A percentile compares a stretch with the other conserved stretches of the same genome.
Evolutionary conservation across 768 basidiomycete genomes (phyloP).

Genomic region (Cystobasidiopsis lactophilus): DNA sequence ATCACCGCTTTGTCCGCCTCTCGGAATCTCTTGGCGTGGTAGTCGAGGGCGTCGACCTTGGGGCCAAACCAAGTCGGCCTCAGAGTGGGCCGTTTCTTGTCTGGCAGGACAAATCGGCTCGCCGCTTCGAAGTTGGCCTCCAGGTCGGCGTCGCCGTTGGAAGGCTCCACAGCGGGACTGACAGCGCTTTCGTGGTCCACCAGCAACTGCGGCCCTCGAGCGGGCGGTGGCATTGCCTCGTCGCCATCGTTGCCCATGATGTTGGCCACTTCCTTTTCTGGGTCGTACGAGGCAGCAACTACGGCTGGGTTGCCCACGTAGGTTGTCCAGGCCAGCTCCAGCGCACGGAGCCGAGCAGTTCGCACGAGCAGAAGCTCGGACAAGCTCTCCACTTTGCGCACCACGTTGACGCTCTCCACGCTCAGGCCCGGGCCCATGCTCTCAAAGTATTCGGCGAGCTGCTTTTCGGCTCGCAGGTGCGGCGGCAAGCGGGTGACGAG

Average conservation of each 20-base stretch:
- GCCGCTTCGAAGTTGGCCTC: conserved; percentile 14
- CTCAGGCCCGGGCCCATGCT: conserved; percentile 41
- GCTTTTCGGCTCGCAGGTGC: conserved; percentile 64
- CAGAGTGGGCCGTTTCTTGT: conserved; percentile 51
- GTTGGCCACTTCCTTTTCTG: conserved; percentile 32
- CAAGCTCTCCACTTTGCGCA: conserved; percentile 54
- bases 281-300: conserved; percentile 41
- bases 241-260: conserved; percentile 8
- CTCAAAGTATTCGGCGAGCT: conserved; percentile 84
- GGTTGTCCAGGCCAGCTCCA: conserved; percentile 68
- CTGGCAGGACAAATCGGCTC: conserved; percentile 44
- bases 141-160: conserved; percentile 20
- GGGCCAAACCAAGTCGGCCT: conserved; percentile 48
- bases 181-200: conserved; percentile 34
- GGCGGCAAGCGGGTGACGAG: conserved; percentile 62
- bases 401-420: conserved; percentile 81
- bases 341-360: conserved; percentile 50
- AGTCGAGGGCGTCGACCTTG: conserved; percentile 74
- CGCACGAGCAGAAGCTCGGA: conserved; percentile 51
- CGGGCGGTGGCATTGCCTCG: too few relatives aligned
- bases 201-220: neutral
- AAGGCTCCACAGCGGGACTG: conserved; percentile 32
- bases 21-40: conserved; percentile 55
- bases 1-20: conserved; percentile 66
- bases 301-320: conserved; percentile 82